Percentiles rank a stretch among this genome's conserved stretches.
These are phyloP conservation scores for Geosmithia putterillii DNA, from an alignment of 2,329 filamentous ascomycete genomes.

Conservation along the genomic window DNA sequence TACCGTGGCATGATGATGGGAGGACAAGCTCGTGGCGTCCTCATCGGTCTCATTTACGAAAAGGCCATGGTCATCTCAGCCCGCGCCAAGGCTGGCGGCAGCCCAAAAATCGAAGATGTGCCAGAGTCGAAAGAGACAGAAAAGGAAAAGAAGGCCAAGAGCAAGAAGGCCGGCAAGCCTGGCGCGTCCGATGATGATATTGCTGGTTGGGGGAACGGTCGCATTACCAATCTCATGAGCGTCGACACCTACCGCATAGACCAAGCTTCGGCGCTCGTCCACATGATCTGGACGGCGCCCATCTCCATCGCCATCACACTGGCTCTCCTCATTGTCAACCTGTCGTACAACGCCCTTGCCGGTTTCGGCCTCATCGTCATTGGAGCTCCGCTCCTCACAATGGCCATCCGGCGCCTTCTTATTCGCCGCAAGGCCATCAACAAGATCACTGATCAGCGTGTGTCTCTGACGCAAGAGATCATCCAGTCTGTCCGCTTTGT, in stretches of 20 bases:
- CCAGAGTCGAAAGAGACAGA: slow-evolving; percentile 18
- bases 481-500: slow-evolving; percentile 85
- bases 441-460: slow-evolving; percentile 84
- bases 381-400: slow-evolving; percentile 64
- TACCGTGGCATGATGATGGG: slow-evolving; percentile 88
- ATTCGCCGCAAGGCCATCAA: slow-evolving; percentile 69
- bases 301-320: slow-evolving; percentile 69
- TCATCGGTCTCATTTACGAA: slow-evolving; percentile 82
- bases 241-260: slow-evolving; percentile 91
- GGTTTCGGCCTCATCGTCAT: slow-evolving; percentile 76
- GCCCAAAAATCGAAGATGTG: slow-evolving; percentile 24
- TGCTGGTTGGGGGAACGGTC: slow-evolving; percentile 81
- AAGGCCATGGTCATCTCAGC: slow-evolving; percentile 86
- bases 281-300: slow-evolving; percentile 82
- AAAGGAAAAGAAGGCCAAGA: slow-evolving; percentile 10
- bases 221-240: slow-evolving; percentile 88
- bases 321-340: slow-evolving; percentile 68
- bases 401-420: slow-evolving; percentile 67
- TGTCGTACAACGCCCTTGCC: slow-evolving; percentile 80
- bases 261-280: slow-evolving; percentile 77
- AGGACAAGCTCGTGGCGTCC: slow-evolving; percentile 65
- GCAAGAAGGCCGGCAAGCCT: slow-evolving; percentile 24
- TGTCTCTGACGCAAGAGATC: slow-evolving; percentile 86
- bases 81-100: slow-evolving; percentile 67
- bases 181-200: slow-evolving; percentile 41